phyloP scores from a whole-genome alignment of 2,329 filamentous ascomycete genomes.

The Neopestalotiopsis sp. region DNA sequence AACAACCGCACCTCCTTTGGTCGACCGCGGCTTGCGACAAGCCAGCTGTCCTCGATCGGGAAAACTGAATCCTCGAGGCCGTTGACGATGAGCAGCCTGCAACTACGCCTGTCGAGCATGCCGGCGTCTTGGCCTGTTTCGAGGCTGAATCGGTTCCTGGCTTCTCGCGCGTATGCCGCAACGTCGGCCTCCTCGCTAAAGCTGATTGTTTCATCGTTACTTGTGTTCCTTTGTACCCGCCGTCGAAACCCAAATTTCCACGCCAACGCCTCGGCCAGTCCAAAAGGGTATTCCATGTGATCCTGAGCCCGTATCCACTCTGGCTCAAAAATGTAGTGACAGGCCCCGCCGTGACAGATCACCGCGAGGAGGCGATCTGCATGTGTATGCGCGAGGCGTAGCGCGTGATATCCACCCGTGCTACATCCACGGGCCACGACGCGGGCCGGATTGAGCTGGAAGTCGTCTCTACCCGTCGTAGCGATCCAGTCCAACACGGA shows the following conservation, averaged over 20 bases:
- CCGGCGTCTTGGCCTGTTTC: not conserved
- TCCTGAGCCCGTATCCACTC: constrained; percentile 68
- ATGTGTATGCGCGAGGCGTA: constrained; percentile 73
- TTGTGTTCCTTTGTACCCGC: constrained; percentile 27
- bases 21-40: constrained; percentile 68
- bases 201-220: constrained; percentile 56
- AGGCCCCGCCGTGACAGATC: constrained; percentile 68
- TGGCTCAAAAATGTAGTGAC: constrained; percentile 64
- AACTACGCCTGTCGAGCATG: not conserved
- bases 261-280: constrained; percentile 60
- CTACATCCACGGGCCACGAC: constrained; percentile 70
- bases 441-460: constrained; percentile 58
- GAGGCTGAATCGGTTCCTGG: constrained; percentile 41
- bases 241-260: constrained; percentile 67
- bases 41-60: constrained; percentile 71
- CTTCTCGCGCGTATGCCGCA: constrained; percentile 65
- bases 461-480: constrained; percentile 34
- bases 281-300: constrained; percentile 71
- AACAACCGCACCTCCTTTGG: constrained; percentile 73
- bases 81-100: constrained; percentile 36
- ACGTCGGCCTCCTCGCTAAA: constrained; percentile 50
- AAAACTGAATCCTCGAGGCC: constrained; percentile 69
- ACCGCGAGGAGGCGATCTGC: constrained; percentile 55
- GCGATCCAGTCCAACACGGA: constrained; percentile 66
- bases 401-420: constrained; percentile 71